Evolutionary conservation across 2,329 filamentous ascomycete genomes (phyloP).

Genomic region (Amesomyces nigricolor): DNA sequence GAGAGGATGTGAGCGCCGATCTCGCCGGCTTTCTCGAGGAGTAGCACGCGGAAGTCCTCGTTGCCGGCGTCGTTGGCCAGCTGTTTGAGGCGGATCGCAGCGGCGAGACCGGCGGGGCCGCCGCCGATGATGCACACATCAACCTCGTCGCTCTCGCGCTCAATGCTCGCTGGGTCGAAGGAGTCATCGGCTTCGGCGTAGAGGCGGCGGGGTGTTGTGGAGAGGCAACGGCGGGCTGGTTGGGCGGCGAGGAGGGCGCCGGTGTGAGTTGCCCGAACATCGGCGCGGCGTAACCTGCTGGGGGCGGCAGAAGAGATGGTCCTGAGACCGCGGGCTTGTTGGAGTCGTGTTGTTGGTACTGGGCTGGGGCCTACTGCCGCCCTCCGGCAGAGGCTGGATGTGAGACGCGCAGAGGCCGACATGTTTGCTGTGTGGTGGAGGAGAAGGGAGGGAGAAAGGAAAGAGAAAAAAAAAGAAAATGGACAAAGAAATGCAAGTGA

Average conservation of each 20-base stretch:
- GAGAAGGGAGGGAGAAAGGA: background rate
- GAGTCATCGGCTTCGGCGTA: conserved; percentile 40
- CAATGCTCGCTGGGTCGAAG: conserved; percentile 63
- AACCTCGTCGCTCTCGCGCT: conserved; percentile 87
- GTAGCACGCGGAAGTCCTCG: conserved; percentile 87
- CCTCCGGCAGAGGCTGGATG: conserved; percentile 26
- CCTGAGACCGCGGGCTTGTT: conserved; percentile 13
- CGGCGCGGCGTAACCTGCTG: conserved; percentile 13
- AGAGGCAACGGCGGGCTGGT: conserved; percentile 13
- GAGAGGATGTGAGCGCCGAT: conserved; percentile 92
- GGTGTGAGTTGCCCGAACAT: conserved; percentile 10
- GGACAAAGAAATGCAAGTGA: background rate
- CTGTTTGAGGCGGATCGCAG: conserved; percentile 92
- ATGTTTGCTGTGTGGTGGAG: conserved; percentile 19
- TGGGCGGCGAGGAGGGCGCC: background rate
- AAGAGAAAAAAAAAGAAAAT: background rate
- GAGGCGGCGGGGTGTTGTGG: conserved; percentile 21
- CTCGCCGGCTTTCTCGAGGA: conserved; percentile 93
- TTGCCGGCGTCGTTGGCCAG: conserved; percentile 91
- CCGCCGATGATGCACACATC: conserved; percentile 96
- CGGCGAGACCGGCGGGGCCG: conserved; percentile 87
- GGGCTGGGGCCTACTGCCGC: conserved; percentile 14
- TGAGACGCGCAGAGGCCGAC: conserved; percentile 28
- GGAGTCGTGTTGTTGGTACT: conserved; percentile 10
- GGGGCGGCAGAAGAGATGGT: conserved; percentile 15